These are phyloP conservation scores for Fomitopsis palustris DNA, from an alignment of 1,284 basidiomycete species.

Conservation along the genomic window DNA sequence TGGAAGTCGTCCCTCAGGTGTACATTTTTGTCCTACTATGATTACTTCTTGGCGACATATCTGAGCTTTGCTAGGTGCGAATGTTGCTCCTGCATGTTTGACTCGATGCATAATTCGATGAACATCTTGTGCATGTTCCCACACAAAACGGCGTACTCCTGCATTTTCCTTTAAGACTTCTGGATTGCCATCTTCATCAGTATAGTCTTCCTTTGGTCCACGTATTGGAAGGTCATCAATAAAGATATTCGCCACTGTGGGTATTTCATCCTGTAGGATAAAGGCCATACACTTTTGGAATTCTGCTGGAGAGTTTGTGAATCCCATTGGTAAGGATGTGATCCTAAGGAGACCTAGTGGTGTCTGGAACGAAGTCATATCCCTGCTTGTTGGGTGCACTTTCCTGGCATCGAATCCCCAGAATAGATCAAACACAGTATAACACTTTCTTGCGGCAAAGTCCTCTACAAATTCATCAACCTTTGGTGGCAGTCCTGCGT, in stretches of 20 bases:
- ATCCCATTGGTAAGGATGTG: constrained; percentile 32
- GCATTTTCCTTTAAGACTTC: background rate
- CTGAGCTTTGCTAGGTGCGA: constrained; percentile 15
- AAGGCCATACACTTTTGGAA: constrained; percentile 31
- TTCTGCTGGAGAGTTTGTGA: constrained; percentile 33
- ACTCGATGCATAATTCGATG: constrained; percentile 29
- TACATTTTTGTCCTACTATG: constrained; percentile 26
- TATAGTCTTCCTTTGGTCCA: constrained; percentile 9
- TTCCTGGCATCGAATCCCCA: constrained; percentile 13
- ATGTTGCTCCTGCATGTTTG: constrained; percentile 22
- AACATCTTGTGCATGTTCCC: constrained; percentile 26
- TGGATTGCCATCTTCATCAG: background rate
- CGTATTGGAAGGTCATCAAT: constrained; percentile 1
- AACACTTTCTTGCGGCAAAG: constrained; percentile 12
- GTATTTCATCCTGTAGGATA: constrained; percentile 33
- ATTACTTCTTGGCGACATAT: constrained; percentile 15
- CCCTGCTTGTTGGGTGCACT: constrained; percentile 21
- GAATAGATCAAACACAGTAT: constrained; percentile 24
- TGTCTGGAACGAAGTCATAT: constrained; percentile 20
- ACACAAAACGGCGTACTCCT: constrained; percentile 31
- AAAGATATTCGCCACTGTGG: background rate
- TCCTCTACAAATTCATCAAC: constrained; percentile 27
- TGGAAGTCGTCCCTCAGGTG: constrained; percentile 21
- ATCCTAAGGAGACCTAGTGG: constrained; percentile 18
- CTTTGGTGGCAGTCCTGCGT: constrained; percentile 23